Conservation (phyloP, 2,329 filamentous ascomycete genomes). For the Fusarium sp. region DNA sequence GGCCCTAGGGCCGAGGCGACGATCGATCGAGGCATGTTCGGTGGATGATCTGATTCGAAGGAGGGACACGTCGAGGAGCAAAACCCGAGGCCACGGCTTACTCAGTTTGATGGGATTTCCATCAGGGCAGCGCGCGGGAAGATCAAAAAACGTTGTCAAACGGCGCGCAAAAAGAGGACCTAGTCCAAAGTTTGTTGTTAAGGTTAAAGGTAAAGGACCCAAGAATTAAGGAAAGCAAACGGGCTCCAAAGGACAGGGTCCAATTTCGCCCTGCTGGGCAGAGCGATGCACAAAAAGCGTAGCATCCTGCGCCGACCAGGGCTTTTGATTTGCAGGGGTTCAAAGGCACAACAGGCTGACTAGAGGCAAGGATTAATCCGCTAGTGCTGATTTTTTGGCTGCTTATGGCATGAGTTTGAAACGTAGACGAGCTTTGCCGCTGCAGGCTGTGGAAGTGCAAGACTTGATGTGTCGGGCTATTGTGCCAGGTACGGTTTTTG, state of each 20-base stretch:
- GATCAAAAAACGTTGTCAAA: not conserved
- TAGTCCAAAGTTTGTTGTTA: not conserved
- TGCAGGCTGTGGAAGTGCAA: not conserved
- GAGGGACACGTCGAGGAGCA: not conserved
- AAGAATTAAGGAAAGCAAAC: not conserved
- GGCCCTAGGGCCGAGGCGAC: slow-evolving; percentile 11
- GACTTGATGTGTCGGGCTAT: not conserved
- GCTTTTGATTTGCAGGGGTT: not conserved
- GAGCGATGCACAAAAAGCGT: not conserved
- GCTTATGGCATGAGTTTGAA: not conserved
- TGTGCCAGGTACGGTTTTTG: not conserved
- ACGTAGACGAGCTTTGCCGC: not conserved
- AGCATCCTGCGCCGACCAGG: not conserved
- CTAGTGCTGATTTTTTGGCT: not conserved
- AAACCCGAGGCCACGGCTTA: not conserved
- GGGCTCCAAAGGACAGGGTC: not conserved
- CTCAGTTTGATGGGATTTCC: not conserved
- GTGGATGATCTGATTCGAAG: not conserved
- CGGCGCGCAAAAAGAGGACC: not conserved
- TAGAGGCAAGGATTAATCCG: not conserved
- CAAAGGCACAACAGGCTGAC: not conserved
- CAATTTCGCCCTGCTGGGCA: not conserved
- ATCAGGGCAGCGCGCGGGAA: not conserved
- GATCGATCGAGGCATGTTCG: slow-evolving; percentile 10
- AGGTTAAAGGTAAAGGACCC: not conserved